A percentile compares a stretch with the other conserved stretches of the same genome.
These are phyloP conservation scores for Penicillium sp. DNA, from an alignment of 2,329 filamentous ascomycete genomes.

Conservation along the genomic window DNA sequence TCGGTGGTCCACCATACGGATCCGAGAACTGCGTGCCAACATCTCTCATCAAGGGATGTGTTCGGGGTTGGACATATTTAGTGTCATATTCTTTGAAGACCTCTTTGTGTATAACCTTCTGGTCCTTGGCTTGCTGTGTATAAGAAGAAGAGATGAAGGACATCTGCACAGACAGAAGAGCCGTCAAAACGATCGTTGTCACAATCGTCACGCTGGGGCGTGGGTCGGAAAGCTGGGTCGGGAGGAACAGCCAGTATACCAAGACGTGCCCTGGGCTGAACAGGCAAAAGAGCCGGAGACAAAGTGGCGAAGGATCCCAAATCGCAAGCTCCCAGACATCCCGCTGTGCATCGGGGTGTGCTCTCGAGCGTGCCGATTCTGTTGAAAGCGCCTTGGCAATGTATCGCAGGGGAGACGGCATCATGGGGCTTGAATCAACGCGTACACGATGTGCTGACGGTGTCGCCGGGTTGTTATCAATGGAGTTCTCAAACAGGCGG, in stretches of 20 bases:
- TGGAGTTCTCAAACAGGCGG: slow-evolving; percentile 82
- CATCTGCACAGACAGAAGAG: slow-evolving; percentile 74
- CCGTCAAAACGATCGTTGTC: slow-evolving; percentile 74
- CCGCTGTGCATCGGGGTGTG: slow-evolving; percentile 69
- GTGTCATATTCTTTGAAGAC: slow-evolving; percentile 94
- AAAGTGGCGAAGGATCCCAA: slow-evolving; percentile 89
- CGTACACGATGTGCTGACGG: slow-evolving; percentile 85
- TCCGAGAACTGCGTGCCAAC: slow-evolving; percentile 75
- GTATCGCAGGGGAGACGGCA: slow-evolving; percentile 75
- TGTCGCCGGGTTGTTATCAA: slow-evolving; percentile 73
- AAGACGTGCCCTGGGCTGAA: slow-evolving; percentile 95
- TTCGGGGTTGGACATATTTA: slow-evolving; percentile 87
- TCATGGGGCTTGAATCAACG: slow-evolving; percentile 77
- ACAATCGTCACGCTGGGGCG: slow-evolving; percentile 83
- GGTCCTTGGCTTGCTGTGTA: slow-evolving; percentile 81
- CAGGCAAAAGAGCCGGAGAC: slow-evolving; percentile 76
- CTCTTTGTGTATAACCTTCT: slow-evolving; percentile 79
- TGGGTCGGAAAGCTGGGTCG: slow-evolving; percentile 71
- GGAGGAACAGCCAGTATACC: slow-evolving; percentile 84
- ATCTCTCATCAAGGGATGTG: slow-evolving; percentile 76
- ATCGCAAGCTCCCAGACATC: slow-evolving; percentile 95
- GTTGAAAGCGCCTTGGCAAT: slow-evolving; percentile 66
- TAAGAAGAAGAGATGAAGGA: slow-evolving; percentile 71
- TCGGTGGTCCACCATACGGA: slow-evolving; percentile 37
- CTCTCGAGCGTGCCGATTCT: slow-evolving; percentile 74